Evolutionary conservation across 805 yeast species (phyloP).

Genomic region (Metschnikowia reukaufii): DNA sequence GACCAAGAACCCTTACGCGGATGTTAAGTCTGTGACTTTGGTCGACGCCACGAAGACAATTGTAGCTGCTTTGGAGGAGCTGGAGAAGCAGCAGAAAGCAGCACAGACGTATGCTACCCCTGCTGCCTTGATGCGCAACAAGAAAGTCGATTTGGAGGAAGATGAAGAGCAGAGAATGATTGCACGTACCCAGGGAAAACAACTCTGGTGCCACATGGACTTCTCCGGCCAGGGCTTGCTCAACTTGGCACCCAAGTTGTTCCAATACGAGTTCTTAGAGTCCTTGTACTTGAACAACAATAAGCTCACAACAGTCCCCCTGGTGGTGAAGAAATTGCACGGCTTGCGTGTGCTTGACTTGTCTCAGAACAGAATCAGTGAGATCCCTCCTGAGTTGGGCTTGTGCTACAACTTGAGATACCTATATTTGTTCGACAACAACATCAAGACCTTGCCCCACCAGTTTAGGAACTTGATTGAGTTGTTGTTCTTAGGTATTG

Average conservation of each 20-base stretch:
- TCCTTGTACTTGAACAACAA: slow-evolving; percentile 87
- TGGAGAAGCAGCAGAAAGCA: slow-evolving; percentile 44
- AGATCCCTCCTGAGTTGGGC: slow-evolving; percentile 84
- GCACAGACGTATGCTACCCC: slow-evolving; percentile 22
- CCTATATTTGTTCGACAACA: slow-evolving; percentile 85
- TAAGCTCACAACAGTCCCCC: slow-evolving; percentile 66
- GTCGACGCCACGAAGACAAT: slow-evolving; percentile 44
- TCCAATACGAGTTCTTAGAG: slow-evolving; percentile 80
- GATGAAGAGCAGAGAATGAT: slow-evolving; percentile 64
- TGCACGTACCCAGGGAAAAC: slow-evolving; percentile 61
- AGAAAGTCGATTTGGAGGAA: slow-evolving; percentile 55
- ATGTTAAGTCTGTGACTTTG: slow-evolving; percentile 37
- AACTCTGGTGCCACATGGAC: slow-evolving; percentile 93
- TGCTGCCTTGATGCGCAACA: slow-evolving; percentile 41
- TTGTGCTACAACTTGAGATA: slow-evolving; percentile 75
- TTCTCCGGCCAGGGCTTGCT: slow-evolving; percentile 84
- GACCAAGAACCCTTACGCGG: slow-evolving; percentile 38
- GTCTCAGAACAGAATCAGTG: slow-evolving; percentile 69
- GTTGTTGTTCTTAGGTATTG: slow-evolving; percentile 84
- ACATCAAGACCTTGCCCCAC: slow-evolving; percentile 69
- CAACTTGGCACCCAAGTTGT: slow-evolving; percentile 67
- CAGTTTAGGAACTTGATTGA: slow-evolving; percentile 86
- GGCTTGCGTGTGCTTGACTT: slow-evolving; percentile 82
- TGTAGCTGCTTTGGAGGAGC: slow-evolving; percentile 35
- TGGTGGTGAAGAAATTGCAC: slow-evolving; percentile 62